phyloP scores from a whole-genome alignment of 257 asterid genomes.

The Capsicum chinense region DNA sequence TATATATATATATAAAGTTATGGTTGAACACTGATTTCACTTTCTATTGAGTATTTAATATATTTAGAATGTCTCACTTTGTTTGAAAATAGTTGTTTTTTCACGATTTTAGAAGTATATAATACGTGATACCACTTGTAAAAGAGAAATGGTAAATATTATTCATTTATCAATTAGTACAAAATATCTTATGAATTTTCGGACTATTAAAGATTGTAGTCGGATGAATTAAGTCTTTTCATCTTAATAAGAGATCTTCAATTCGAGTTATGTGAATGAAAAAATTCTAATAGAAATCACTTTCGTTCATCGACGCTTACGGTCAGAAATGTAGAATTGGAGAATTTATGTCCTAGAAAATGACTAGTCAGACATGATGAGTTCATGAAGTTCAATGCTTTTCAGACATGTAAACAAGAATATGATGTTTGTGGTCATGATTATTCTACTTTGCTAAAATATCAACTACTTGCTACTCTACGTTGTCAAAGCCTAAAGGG shows the following conservation, averaged over 20 bases:
- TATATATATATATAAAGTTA: too few species aligned
- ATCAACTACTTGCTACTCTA: neutral
- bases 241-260: fast-evolving
- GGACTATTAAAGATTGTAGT: neutral
- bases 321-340: neutral
- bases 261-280: neutral
- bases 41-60: too few species aligned
- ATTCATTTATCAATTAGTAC: neutral
- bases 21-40: too few species aligned
- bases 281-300: neutral
- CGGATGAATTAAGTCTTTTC: neutral
- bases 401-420: constrained; percentile 21
- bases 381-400: constrained; percentile 14
- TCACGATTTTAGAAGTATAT: neutral
- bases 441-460: neutral
- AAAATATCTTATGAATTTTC: neutral
- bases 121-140: neutral
- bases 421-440: constrained; percentile 14
- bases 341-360: constrained; percentile 2
- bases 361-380: constrained; percentile 15
- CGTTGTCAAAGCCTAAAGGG: neutral
- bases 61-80: neutral
- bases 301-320: neutral
- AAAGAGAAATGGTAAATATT: neutral
- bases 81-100: neutral